Evolutionary conservation across 2,329 filamentous ascomycete genomes (phyloP).

Genomic region (Pseudogymnoascus sp.): DNA sequence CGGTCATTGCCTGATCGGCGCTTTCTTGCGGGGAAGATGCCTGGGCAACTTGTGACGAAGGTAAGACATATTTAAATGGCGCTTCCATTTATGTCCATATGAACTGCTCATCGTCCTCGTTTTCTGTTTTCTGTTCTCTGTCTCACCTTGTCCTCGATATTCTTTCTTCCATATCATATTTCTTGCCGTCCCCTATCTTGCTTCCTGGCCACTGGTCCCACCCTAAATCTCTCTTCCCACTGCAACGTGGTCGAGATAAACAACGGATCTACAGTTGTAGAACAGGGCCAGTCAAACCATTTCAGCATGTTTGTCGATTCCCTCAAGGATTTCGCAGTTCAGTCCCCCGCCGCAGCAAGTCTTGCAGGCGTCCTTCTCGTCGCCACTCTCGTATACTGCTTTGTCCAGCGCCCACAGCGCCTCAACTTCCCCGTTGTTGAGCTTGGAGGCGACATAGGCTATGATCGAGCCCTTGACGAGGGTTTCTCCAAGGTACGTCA

Average conservation of each 20-base stretch:
- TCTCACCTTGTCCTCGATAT: background rate
- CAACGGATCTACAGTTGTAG: background rate
- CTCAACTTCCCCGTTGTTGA: background rate
- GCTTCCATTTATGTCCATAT: background rate
- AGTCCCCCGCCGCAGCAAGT: background rate
- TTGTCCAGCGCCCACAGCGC: background rate
- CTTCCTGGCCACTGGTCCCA: background rate
- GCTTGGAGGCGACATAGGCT: background rate
- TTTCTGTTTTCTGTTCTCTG: background rate
- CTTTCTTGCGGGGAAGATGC: background rate
- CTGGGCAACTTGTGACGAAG: background rate
- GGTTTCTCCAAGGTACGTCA: background rate
- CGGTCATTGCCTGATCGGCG: background rate
- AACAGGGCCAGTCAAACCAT: background rate
- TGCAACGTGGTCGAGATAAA: background rate
- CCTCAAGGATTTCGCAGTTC: constrained; percentile 3
- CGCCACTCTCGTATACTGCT: background rate
- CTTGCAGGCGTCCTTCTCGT: background rate
- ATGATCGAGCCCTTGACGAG: background rate
- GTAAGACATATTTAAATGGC: background rate
- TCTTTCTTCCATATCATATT: background rate
- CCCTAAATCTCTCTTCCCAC: background rate
- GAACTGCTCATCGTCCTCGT: background rate
- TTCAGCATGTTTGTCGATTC: background rate
- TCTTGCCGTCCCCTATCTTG: background rate